A percentile compares a stretch with the other conserved stretches of the same genome.
These are phyloP conservation scores for Pyrus pyrifolia DNA, from an alignment of 306 rosid species.

Conservation along the genomic window DNA sequence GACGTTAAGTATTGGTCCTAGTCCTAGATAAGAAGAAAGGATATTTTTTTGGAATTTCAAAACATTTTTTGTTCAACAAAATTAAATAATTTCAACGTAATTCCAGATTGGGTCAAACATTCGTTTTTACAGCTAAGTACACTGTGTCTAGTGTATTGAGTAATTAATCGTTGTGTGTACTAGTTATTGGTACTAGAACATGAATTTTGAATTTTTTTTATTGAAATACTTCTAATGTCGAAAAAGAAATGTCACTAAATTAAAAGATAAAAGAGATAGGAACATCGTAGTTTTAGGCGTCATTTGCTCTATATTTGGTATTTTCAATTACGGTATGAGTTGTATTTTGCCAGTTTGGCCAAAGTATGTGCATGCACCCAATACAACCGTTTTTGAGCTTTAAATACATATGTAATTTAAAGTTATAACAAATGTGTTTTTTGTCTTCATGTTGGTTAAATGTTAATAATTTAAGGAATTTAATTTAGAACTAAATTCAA, in stretches of 20 bases:
- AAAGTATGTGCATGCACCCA: conserved; percentile 18
- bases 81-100: not conserved
- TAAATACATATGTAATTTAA: conserved; percentile 10
- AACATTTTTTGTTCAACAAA: not conserved
- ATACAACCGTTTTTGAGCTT: not conserved
- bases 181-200: too few relatives aligned
- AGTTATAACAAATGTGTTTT: conserved; percentile 9
- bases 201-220: too few relatives aligned
- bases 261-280: not conserved
- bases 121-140: not conserved
- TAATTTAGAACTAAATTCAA: not conserved
- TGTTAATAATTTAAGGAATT: not conserved
- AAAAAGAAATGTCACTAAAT: too few relatives aligned
- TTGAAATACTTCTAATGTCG: too few relatives aligned
- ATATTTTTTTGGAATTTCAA: not conserved
- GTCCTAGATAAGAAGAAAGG: not conserved
- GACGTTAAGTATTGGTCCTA: not conserved
- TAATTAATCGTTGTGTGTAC: not conserved
- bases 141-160: not conserved
- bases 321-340: not conserved
- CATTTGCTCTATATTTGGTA: too few relatives aligned
- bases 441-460: not conserved
- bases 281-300: too few relatives aligned
- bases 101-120: fast-evolving
- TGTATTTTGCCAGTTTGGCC: not conserved